Evolutionary conservation across 108 stramenopile genomes (phyloP), one percentile per base, ranked within the genome.

Genomic region (Nitzschia sp.): DNA sequence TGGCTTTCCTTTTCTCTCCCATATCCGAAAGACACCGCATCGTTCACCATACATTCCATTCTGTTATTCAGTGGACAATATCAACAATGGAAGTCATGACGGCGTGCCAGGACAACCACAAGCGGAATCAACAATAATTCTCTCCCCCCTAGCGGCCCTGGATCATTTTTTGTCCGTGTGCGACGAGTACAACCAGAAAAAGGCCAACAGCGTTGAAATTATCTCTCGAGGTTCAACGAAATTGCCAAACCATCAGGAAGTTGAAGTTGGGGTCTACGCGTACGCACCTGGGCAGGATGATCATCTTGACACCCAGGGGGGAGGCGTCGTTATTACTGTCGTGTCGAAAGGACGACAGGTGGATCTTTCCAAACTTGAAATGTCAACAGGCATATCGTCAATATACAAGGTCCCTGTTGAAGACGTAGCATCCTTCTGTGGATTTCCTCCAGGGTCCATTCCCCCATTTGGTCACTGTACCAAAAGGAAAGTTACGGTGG

Each of bases 381-480:
- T 17, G 33, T 17, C 21, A n/a, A 18, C 21, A 24, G 15, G 13
- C 18, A 36, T 28, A 2, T 51, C 49, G n/a, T 8, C 33, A 38
- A 28, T 61, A 13, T 18, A 8, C 17, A 19, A 19, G 42, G 61
- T 30, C 34, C 28, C 61, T 0, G 3, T 8, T 17, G 71, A 72
- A 19, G 27, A 54, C 32, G 18, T 64, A 5, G 21, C 38, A 0
- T 45, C 54, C 28, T 53, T 63, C 28, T 64, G 59, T 64, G 71
- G 71, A 15, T 72, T 72, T 56, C 36, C 62, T 4, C 1, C 19
- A 18, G 62, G 33, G 28, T 53, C 62, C 5, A 18, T 64, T 28
- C 71, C 71, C n/a, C 71, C 71, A 15, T 5, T 72, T 4, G 71
- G 70, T 3, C 71, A 63, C 31, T 53, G 26, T 15, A 30, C 30